These are phyloP conservation scores for Torrubiella hemipterigena DNA, from an alignment of 2,329 filamentous ascomycete species.

Conservation along the genomic window DNA sequence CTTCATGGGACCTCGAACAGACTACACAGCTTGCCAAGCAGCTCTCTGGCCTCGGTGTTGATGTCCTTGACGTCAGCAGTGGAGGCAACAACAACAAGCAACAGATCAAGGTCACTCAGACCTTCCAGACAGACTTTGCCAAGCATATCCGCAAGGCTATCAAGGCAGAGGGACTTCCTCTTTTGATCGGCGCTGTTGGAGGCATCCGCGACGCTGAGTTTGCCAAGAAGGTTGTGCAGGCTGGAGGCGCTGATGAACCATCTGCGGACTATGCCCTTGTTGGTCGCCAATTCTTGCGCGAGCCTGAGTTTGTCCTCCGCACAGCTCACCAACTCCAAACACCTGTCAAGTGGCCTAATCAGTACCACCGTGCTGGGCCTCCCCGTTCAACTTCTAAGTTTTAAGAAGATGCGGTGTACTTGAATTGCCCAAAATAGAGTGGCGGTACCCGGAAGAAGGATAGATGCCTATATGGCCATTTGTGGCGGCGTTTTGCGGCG, in stretches of 20 bases:
- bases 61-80: constrained; percentile 72
- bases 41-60: constrained; percentile 62
- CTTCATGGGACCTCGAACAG: constrained; percentile 58
- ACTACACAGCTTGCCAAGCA: constrained; percentile 40
- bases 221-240: constrained; percentile 47
- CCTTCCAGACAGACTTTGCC: constrained; percentile 54
- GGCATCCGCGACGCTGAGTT: constrained; percentile 57
- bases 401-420: too few species aligned
- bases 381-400: constrained; percentile 1
- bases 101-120: constrained; percentile 46
- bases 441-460: not conserved
- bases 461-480: not conserved
- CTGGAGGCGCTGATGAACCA: constrained; percentile 28
- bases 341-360: constrained; percentile 58
- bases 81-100: constrained; percentile 57
- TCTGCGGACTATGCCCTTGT: constrained; percentile 57
- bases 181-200: constrained; percentile 67
- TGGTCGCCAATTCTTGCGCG: constrained; percentile 68
- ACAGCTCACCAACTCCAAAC: constrained; percentile 63
- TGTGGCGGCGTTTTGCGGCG: too few species aligned
- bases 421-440: not conserved
- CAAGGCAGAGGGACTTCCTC: constrained; percentile 27
- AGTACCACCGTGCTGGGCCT: constrained; percentile 35
- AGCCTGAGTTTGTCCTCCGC: constrained; percentile 65
- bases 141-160: constrained; percentile 44